These are phyloP conservation scores for Aspergillus vadensis DNA, from an alignment of 2,329 filamentous ascomycete genomes.

Conservation along the genomic window DNA sequence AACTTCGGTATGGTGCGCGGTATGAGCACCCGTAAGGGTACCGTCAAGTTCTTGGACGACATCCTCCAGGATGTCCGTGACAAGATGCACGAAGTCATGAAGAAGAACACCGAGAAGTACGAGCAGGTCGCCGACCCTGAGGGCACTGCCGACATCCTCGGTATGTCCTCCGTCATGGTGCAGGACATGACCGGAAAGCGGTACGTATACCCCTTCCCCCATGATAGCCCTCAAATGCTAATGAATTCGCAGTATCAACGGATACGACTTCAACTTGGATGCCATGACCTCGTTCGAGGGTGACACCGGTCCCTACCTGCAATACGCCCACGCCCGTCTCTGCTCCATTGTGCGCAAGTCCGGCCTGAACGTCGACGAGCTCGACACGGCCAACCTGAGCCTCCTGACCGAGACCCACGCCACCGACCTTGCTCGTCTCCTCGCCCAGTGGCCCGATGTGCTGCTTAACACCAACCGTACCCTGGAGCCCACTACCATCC, in stretches of 20 bases:
- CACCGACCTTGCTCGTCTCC: constrained; percentile 60
- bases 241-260: constrained; percentile 54
- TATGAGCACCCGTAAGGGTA: constrained; percentile 67
- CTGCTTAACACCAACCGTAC: constrained; percentile 65
- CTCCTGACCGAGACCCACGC: constrained; percentile 65
- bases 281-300: constrained; percentile 68
- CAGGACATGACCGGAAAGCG: constrained; percentile 97
- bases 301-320: constrained; percentile 66
- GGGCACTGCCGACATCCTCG: constrained; percentile 79
- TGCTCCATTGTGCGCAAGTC: constrained; percentile 63
- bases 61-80: constrained; percentile 80
- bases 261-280: constrained; percentile 66
- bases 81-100: constrained; percentile 98
- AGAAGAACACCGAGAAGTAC: constrained; percentile 87
- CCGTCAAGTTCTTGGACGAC: constrained; percentile 73
- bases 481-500: constrained; percentile 66
- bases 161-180: constrained; percentile 95
- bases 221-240: neutral
- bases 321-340: constrained; percentile 64
- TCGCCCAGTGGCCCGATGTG: constrained; percentile 67
- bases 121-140: constrained; percentile 81
- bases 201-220: constrained; percentile 46
- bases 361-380: constrained; percentile 48
- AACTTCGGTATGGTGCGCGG: constrained; percentile 69
- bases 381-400: constrained; percentile 58